A percentile compares a stretch with the other conserved stretches of the same genome.
phyloP scores from a whole-genome alignment of 2,329 filamentous ascomycete species.

The Coniella lustricola region DNA sequence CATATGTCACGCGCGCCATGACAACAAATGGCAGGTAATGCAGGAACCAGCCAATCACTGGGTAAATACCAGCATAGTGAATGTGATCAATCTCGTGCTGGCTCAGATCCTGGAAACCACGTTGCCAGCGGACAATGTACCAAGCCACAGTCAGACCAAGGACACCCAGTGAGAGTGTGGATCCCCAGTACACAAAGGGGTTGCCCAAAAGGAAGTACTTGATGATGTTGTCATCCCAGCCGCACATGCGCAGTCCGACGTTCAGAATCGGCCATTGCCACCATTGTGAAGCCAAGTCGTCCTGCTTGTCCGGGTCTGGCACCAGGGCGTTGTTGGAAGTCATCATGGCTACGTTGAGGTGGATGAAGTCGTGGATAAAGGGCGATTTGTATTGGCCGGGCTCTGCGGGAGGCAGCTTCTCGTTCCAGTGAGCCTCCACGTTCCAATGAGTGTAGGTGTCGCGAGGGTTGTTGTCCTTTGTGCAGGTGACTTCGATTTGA shows the following conservation, averaged over 20 bases:
- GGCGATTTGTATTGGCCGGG: slow-evolving; percentile 92
- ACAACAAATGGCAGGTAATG: slow-evolving; percentile 94
- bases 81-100: slow-evolving; percentile 82
- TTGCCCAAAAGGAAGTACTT: slow-evolving; percentile 99
- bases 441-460: slow-evolving; percentile 99
- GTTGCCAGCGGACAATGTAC: slow-evolving; percentile 93
- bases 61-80: slow-evolving; percentile 88
- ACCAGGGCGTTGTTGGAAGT: slow-evolving; percentile 98
- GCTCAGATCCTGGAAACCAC: slow-evolving; percentile 79
- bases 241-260: slow-evolving; percentile 96
- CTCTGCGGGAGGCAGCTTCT: slow-evolving; percentile 81
- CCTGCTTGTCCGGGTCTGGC: slow-evolving; percentile 96
- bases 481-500: slow-evolving; percentile 95
- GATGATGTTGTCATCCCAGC: slow-evolving; percentile 90
- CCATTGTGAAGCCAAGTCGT: slow-evolving; percentile 91
- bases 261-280: slow-evolving; percentile 98
- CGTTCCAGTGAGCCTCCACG: slow-evolving; percentile 89
- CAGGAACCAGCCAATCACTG: slow-evolving; percentile 86
- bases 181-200: slow-evolving; percentile 92
- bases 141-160: slow-evolving; percentile 68
- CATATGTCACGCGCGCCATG: slow-evolving; percentile 98
- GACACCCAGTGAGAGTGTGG: slow-evolving; percentile 68
- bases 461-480: slow-evolving; percentile 83
- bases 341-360: slow-evolving; percentile 99
- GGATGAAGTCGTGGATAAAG: slow-evolving; percentile 95